A percentile compares a stretch with the other conserved stretches of the same genome.
Conservation (phyloP, 306 rosid genomes). For the Geum urbanum region DNA sequence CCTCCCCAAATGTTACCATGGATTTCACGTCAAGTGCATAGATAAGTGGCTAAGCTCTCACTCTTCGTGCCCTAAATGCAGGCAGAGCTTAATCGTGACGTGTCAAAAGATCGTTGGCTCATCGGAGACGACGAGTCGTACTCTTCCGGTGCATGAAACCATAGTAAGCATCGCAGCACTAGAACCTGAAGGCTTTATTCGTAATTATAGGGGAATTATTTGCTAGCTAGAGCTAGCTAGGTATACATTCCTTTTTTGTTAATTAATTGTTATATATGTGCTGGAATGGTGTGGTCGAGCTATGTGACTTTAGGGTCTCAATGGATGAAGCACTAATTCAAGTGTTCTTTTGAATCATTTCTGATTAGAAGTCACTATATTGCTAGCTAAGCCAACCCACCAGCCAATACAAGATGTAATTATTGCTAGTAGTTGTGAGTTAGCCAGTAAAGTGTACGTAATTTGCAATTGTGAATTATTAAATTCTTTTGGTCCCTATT, state of each 20-base stretch:
- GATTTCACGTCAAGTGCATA: slow-evolving; percentile 78
- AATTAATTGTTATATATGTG: background rate
- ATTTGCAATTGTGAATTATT: background rate
- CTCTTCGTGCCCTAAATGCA: slow-evolving; percentile 88
- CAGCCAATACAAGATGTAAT: slow-evolving; percentile 4
- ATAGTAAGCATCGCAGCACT: slow-evolving; percentile 43
- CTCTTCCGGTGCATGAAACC: slow-evolving; percentile 36
- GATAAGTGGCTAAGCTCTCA: slow-evolving; percentile 86
- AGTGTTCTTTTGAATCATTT: background rate
- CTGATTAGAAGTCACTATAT: background rate
- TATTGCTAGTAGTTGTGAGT: background rate
- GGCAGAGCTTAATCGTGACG: slow-evolving; percentile 72
- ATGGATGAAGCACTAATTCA: background rate
- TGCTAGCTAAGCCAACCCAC: background rate
- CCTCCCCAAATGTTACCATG: slow-evolving; percentile 82
- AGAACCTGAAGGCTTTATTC: slow-evolving; percentile 54
- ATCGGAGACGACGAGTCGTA: slow-evolving; percentile 23
- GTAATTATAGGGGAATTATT: slow-evolving; percentile 44
- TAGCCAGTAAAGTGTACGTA: background rate
- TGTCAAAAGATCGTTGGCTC: slow-evolving; percentile 71
- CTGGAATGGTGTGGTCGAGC: slow-evolving; percentile 10
- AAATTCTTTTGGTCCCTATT: background rate
- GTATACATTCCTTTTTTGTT: background rate
- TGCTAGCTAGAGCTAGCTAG: slow-evolving; percentile 1
- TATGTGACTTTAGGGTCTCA: slow-evolving; percentile 14